Evolutionary conservation across 2,329 filamentous ascomycete species (phyloP).

Genomic region (Daldinia sp.): DNA sequence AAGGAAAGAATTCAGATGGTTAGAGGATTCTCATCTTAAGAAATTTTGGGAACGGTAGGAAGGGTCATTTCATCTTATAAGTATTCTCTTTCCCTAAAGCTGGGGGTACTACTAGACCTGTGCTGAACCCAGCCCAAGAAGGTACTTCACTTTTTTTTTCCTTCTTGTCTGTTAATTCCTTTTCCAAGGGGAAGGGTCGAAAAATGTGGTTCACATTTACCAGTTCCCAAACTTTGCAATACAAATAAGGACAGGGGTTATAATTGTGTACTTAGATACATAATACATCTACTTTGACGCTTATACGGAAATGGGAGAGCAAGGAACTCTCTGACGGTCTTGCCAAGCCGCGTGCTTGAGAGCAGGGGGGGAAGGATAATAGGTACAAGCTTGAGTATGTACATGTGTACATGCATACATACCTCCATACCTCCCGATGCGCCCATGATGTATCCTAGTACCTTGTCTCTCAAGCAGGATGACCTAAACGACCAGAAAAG

Average conservation of each 20-base stretch:
- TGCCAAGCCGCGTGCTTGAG: slow-evolving; percentile 34
- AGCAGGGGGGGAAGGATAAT: slow-evolving; percentile 15
- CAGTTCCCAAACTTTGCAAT: slow-evolving; percentile 34
- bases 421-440: slow-evolving; percentile 16
- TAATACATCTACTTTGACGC: slow-evolving; percentile 20
- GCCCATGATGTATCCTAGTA: slow-evolving; percentile 25
- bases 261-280: slow-evolving; percentile 25
- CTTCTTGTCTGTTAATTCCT: slow-evolving; percentile 26
- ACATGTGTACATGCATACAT: background rate
- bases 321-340: slow-evolving; percentile 28
- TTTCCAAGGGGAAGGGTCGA: slow-evolving; percentile 35
- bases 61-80: slow-evolving; percentile 48
- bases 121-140: slow-evolving; percentile 32
- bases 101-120: slow-evolving; percentile 35
- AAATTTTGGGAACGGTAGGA: slow-evolving; percentile 38
- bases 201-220: slow-evolving; percentile 45
- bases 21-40: slow-evolving; percentile 41
- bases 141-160: slow-evolving; percentile 33
- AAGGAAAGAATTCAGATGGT: slow-evolving; percentile 38
- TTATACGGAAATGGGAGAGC: slow-evolving; percentile 17
- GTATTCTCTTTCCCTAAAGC: slow-evolving; percentile 31
- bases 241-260: slow-evolving; percentile 31
- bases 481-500: slow-evolving; percentile 10
- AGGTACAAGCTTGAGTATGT: slow-evolving; percentile 12
- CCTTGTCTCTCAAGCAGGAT: slow-evolving; percentile 8